Percentiles rank a stretch among this genome's conserved stretches.
phyloP scores from a whole-genome alignment of 208 protist species.

The Crithidia sp. region DNA sequence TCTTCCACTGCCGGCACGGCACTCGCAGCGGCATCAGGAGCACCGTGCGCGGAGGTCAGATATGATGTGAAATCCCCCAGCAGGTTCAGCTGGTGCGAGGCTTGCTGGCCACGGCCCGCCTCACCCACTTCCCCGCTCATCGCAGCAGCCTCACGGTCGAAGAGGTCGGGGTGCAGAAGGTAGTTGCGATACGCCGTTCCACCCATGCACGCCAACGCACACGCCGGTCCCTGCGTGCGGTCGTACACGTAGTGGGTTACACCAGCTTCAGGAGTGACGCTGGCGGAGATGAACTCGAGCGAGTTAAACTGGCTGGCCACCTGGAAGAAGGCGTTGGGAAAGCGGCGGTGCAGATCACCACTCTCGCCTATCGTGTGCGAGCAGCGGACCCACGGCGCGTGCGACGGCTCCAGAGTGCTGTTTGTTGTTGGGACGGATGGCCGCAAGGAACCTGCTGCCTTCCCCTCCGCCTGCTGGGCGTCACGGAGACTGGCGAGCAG shows the following conservation, averaged over 20 bases:
- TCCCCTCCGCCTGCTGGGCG: not conserved
- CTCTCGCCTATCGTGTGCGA: conserved; percentile 37
- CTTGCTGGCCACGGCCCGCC: conserved; percentile 35
- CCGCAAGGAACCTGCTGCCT: not conserved
- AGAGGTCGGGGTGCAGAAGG: conserved; percentile 44
- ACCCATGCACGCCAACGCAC: conserved; percentile 55
- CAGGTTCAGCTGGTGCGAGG: conserved; percentile 37
- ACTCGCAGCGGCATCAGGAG: not conserved
- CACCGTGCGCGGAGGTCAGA: conserved; percentile 22
- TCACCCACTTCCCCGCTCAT: not conserved
- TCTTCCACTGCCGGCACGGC: conserved; percentile 6
- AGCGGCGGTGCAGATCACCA: conserved; percentile 24
- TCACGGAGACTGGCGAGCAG: conserved; percentile 14
- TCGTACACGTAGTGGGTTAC: conserved; percentile 61
- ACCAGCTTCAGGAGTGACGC: conserved; percentile 51
- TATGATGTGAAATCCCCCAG: conserved; percentile 29
- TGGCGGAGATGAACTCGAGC: conserved; percentile 58
- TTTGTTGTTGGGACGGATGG: too few species aligned
- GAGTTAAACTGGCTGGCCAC: conserved; percentile 84
- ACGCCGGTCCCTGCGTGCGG: conserved; percentile 75
- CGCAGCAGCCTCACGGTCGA: not conserved
- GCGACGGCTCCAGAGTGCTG: not conserved
- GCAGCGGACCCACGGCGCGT: conserved; percentile 12
- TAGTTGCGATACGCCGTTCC: conserved; percentile 81
- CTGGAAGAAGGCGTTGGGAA: conserved; percentile 56